Evolutionary conservation across 352 stramenopile species (phyloP).

Genomic region (Plasmopara halstedii): DNA sequence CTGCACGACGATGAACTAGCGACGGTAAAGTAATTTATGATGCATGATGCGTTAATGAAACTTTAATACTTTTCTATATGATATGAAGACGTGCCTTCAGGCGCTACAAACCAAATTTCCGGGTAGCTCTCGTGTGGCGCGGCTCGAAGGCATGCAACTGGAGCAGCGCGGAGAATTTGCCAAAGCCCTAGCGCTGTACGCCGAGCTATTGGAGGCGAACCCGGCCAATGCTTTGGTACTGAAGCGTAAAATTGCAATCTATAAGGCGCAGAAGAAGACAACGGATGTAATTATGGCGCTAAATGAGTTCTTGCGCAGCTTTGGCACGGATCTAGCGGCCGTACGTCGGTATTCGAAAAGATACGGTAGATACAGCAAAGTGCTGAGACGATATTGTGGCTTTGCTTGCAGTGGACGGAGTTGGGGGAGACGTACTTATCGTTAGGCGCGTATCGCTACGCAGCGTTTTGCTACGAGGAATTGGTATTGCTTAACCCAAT

Average conservation of each 20-base stretch:
- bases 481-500: constrained; percentile 62
- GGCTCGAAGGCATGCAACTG: constrained; percentile 51
- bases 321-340: constrained; percentile 44
- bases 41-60: not conserved
- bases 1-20: constrained; percentile 47
- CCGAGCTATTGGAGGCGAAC: constrained; percentile 48
- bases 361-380: constrained; percentile 1
- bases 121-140: constrained; percentile 45
- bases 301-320: constrained; percentile 51
- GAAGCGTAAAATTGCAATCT: constrained; percentile 58
- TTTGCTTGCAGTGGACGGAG: constrained; percentile 43
- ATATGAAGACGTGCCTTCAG: constrained; percentile 25
- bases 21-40: constrained; percentile 19
- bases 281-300: constrained; percentile 42
- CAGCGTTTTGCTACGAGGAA: constrained; percentile 69
- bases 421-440: constrained; percentile 51
- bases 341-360: constrained; percentile 16
- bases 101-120: constrained; percentile 50
- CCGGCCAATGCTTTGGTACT: constrained; percentile 48
- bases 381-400: not conserved
- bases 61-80: not conserved
- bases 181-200: constrained; percentile 51
- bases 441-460: constrained; percentile 46
- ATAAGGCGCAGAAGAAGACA: constrained; percentile 59
- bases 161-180: constrained; percentile 47